phyloP scores from a whole-genome alignment of 176 grass and related monocot species.

The Oryza punctata region DNA sequence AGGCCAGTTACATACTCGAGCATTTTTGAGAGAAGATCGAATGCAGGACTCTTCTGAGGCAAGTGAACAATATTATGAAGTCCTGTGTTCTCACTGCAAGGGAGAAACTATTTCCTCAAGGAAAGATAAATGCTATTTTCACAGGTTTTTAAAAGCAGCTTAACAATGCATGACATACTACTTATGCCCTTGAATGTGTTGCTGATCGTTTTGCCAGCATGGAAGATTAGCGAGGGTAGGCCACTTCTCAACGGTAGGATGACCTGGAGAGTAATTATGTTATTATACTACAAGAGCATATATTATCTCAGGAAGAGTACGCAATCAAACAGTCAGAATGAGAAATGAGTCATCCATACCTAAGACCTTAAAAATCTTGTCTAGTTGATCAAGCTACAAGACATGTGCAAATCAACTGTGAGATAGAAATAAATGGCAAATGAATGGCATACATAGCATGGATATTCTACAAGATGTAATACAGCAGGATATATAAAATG shows the following conservation, averaged over 20 bases:
- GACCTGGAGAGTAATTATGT: constrained; percentile 60
- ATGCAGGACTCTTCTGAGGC: constrained; percentile 73
- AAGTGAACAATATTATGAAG: constrained; percentile 90
- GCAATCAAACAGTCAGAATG: constrained; percentile 16
- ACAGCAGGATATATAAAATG: constrained; percentile 1
- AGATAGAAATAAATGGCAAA: constrained; percentile 45
- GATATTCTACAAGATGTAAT: constrained; percentile 12
- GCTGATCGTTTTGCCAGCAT: constrained; percentile 83
- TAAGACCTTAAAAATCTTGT: constrained; percentile 99
- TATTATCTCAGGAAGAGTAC: not conserved
- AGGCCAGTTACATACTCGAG: constrained; percentile 69
- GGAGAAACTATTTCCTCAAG: constrained; percentile 30
- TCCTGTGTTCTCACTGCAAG: constrained; percentile 83
- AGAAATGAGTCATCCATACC: constrained; percentile 52
- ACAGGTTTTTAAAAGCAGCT: constrained; percentile 6
- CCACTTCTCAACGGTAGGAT: constrained; percentile 97
- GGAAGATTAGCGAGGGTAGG: constrained; percentile 94
- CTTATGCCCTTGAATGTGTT: constrained; percentile 87
- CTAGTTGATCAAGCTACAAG: constrained; percentile 95
- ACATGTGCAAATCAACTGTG: constrained; percentile 40
- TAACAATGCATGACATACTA: constrained; percentile 66
- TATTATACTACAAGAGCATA: constrained; percentile 9
- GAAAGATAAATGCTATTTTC: constrained; percentile 16
- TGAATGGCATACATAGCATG: constrained; percentile 18
- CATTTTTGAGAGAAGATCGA: constrained; percentile 98